phyloP scores from a whole-genome alignment of 2,329 filamentous ascomycete genomes.

The Fusarium algeriense region DNA sequence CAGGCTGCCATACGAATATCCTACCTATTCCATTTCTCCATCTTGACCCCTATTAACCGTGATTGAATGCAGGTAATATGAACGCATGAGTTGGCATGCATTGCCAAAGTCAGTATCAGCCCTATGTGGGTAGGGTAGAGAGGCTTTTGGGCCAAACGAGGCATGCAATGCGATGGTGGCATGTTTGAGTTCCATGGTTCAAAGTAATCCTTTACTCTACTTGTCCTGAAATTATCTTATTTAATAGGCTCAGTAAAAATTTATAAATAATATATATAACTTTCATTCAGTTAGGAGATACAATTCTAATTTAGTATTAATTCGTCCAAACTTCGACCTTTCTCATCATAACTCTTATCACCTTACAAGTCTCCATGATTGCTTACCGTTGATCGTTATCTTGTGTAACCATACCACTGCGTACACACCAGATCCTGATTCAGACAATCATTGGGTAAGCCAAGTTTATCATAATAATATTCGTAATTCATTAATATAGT shows the following conservation, averaged over 20 bases:
- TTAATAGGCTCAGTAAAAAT: neutral
- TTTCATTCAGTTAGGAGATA: neutral
- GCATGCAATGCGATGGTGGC: slow-evolving; percentile 24
- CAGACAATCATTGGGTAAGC: neutral
- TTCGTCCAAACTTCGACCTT: neutral
- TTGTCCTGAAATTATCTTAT: neutral
- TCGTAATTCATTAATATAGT: slow-evolving; percentile 25
- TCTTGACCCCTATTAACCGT: neutral
- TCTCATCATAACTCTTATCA: neutral
- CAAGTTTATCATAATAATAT: neutral
- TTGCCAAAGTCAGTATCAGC: slow-evolving; percentile 20
- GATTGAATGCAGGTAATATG: slow-evolving; percentile 7
- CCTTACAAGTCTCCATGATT: neutral
- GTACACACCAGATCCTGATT: neutral
- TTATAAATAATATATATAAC: neutral
- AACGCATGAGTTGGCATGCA: slow-evolving; percentile 22
- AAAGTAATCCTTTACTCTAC: neutral
- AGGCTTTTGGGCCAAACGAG: slow-evolving; percentile 10
- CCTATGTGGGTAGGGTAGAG: slow-evolving; percentile 5
- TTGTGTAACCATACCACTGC: neutral
- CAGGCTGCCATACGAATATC: slow-evolving; percentile 20
- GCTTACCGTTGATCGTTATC: neutral
- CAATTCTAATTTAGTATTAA: neutral
- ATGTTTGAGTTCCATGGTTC: neutral
- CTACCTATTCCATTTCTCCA: neutral